Percentiles rank a stretch among this genome's conserved stretches.
phyloP scores from a whole-genome alignment of 2,329 filamentous ascomycete species.

The Venturia nashicola region DNA sequence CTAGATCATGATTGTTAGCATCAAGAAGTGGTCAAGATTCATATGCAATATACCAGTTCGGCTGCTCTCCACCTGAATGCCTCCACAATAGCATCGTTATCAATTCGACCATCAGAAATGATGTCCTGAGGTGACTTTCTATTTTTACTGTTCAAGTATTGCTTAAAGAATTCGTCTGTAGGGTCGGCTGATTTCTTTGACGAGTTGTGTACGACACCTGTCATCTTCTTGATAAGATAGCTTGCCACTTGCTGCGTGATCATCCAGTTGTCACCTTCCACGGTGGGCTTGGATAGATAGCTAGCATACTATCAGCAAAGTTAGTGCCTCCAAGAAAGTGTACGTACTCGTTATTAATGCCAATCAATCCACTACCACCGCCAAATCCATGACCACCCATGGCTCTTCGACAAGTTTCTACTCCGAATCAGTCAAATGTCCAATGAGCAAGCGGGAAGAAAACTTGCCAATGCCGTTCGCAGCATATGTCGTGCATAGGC shows the following conservation, averaged over 20 bases:
- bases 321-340: neutral
- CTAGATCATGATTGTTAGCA: neutral
- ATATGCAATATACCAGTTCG: constrained; percentile 20
- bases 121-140: constrained; percentile 18
- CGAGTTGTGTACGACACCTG: constrained; percentile 25
- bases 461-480: constrained; percentile 35
- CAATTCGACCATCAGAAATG: constrained; percentile 18
- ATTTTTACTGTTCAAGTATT: constrained; percentile 24
- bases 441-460: neutral
- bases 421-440: neutral
- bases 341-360: constrained; percentile 33
- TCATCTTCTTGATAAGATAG: constrained; percentile 41
- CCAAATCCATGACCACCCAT: constrained; percentile 44
- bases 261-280: constrained; percentile 47
- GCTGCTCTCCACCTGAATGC: constrained; percentile 34
- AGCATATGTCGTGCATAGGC: constrained; percentile 39
- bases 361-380: constrained; percentile 39
- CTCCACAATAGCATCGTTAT: constrained; percentile 29
- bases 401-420: constrained; percentile 38
- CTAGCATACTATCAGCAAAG: neutral
- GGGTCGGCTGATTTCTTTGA: constrained; percentile 22
- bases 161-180: constrained; percentile 29
- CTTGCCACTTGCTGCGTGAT: constrained; percentile 41
- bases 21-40: neutral
- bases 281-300: constrained; percentile 41